A percentile compares a stretch with the other conserved stretches of the same genome.
phyloP scores from a whole-genome alignment of 2,329 filamentous ascomycete genomes.

The Clonostachys chloroleuca region DNA sequence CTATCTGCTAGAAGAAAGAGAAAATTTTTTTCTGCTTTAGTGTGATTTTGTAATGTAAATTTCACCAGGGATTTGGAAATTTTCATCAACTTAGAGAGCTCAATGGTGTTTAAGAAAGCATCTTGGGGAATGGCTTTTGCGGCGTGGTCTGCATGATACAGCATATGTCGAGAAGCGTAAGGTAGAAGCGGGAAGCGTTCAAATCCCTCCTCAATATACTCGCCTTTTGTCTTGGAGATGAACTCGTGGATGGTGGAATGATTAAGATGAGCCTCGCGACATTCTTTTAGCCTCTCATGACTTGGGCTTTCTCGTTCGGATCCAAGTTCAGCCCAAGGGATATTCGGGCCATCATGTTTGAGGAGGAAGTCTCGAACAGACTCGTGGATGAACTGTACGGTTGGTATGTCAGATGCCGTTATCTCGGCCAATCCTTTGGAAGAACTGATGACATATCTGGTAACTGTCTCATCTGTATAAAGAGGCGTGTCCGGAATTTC shows the following conservation, averaged over 20 bases:
- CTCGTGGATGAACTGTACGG: constrained; percentile 50
- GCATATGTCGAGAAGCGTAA: constrained; percentile 16
- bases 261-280: constrained; percentile 32
- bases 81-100: background rate
- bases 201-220: constrained; percentile 19
- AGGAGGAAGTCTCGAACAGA: constrained; percentile 43
- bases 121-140: constrained; percentile 14
- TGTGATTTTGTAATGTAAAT: no score
- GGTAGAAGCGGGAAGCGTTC: constrained; percentile 35
- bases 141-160: constrained; percentile 1
- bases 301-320: constrained; percentile 18
- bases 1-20: background rate
- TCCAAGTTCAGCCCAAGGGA: constrained; percentile 23
- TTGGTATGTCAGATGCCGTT: constrained; percentile 17
- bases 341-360: constrained; percentile 19
- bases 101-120: constrained; percentile 10
- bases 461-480: constrained; percentile 10
- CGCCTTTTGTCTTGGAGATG: constrained; percentile 20
- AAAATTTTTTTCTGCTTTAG: background rate
- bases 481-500: constrained; percentile 4
- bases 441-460: constrained; percentile 18
- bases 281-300: constrained; percentile 36
- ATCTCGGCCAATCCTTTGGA: constrained; percentile 48
- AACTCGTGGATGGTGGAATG: background rate
- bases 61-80: no score